Conservation (phyloP, 352 stramenopile species). For the Phytophthora pini region DNA sequence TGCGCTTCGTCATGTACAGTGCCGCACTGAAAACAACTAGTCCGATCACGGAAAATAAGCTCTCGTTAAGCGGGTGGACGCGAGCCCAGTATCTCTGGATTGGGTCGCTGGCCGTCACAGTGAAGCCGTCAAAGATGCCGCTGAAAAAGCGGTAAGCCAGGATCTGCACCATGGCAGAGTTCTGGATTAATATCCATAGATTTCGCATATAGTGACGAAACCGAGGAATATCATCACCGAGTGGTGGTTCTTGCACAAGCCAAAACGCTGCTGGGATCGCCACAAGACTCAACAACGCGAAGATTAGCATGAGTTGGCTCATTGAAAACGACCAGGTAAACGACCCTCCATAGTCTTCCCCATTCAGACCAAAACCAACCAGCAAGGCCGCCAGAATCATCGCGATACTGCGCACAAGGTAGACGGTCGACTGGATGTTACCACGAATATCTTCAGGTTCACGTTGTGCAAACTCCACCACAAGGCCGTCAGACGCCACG, state of each 20-base stretch:
- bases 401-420: slow-evolving; percentile 38
- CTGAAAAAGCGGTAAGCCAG: slow-evolving; percentile 63
- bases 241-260: slow-evolving; percentile 45
- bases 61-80: slow-evolving; percentile 44
- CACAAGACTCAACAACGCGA: slow-evolving; percentile 40
- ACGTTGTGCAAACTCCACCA: slow-evolving; percentile 62
- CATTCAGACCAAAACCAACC: slow-evolving; percentile 47
- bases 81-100: slow-evolving; percentile 45
- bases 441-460: slow-evolving; percentile 52
- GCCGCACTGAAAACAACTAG: slow-evolving; percentile 45
- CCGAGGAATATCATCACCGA: slow-evolving; percentile 15
- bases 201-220: slow-evolving; percentile 38
- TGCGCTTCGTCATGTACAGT: slow-evolving; percentile 47
- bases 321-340: slow-evolving; percentile 44
- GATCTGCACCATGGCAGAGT: slow-evolving; percentile 53
- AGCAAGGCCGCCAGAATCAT: slow-evolving; percentile 47
- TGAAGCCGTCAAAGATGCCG: slow-evolving; percentile 47
- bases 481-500: slow-evolving; percentile 43
- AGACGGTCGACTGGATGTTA: slow-evolving; percentile 46
- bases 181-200: slow-evolving; percentile 53
- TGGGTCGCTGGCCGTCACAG: slow-evolving; percentile 40
- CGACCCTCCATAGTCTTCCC: slow-evolving; percentile 43
- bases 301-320: slow-evolving; percentile 49
- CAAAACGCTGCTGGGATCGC: slow-evolving; percentile 42
- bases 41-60: slow-evolving; percentile 34